These are phyloP conservation scores for Nematocida ausubeli DNA, from an alignment of 371 early-diverging fungal genomes.

Conservation along the genomic window DNA sequence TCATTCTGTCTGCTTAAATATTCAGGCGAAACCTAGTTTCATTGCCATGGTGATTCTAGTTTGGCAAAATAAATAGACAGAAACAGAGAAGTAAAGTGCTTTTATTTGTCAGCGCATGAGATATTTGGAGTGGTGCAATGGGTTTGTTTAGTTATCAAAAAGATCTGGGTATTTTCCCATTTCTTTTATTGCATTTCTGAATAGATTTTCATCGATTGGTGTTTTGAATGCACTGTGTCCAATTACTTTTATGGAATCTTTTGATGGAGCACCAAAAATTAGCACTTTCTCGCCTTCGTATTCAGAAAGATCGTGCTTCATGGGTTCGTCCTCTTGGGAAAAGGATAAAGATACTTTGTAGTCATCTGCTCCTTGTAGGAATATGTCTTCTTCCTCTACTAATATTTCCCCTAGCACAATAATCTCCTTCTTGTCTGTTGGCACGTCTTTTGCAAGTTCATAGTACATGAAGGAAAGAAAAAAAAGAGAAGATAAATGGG, in stretches of 20 bases:
- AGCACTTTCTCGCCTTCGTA: constrained; percentile 9
- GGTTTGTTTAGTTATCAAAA: neutral
- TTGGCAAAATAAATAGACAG: constrained; percentile 11
- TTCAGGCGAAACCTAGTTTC: constrained; percentile 42
- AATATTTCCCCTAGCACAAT: neutral
- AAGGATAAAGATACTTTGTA: neutral
- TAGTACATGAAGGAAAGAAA: neutral
- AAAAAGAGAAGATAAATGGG: too few species aligned
- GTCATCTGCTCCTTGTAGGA: neutral
- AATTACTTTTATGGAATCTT: neutral
- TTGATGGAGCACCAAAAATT: neutral
- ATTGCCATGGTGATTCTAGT: constrained; percentile 14
- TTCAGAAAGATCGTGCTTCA: neutral
- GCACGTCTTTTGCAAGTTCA: constrained; percentile 1
- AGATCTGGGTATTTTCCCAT: neutral
- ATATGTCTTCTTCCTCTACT: constrained; percentile 10
- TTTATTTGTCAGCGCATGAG: too few species aligned
- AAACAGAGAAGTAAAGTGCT: neutral
- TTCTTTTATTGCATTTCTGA: neutral
- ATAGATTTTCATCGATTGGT: neutral
- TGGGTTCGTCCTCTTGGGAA: neutral
- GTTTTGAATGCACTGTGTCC: constrained; percentile 11
- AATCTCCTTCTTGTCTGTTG: neutral
- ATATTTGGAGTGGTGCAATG: too few species aligned
- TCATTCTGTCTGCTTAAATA: constrained; percentile 26